Evolutionary conservation across 192 early-diverging fungal species (phyloP), one percentile per base, ranked within the genome.

Genomic region (Chytriomyces sp.): DNA sequence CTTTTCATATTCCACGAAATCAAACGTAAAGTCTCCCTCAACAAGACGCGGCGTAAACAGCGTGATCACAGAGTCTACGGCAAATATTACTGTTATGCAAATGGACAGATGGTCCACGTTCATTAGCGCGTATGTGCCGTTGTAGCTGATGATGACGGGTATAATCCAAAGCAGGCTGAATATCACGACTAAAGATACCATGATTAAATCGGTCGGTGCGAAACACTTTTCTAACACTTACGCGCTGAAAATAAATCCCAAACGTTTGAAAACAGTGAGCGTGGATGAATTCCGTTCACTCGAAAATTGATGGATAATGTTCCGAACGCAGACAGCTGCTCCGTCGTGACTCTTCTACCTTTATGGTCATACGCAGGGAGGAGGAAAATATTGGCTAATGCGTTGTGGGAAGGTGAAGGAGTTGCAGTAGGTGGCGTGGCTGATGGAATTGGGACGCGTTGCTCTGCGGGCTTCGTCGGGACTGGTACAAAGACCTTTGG

Each of bases 1-100:
- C 7, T 24, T 24, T 47, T 70, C 69, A 70, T 70, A 70, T 70
- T 70, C 69, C 2, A 18, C 16, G 62, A 61, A 49, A 44, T 23
- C 57, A 44, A 18, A 70, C 5, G 57, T 47, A 6, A 35, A 20
- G 23, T 18, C 57, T 2, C 49, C 3, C 3, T 8, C 16, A 23
- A 57, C 28, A 24, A 50, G 69, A 10, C 45, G 69, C 28, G 69
- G 69, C 0, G 69, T 70, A 0, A 70, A 10, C 3, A 57, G 5
- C 2, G 47, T 28, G 2, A 53, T 44, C 9, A 70, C 20, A 0
- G 69, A 28, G 20, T 70, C 69, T 26, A 60, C 16, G 3, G 50
- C 69, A 59, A 59, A 59, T 0, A 57, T 18, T 3, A 60, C 69
- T 16, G 16, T 59, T 6, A 57, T 57, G 5, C 24, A 9, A 2